phyloP scores from a whole-genome alignment of 805 yeast genomes.

The Cyberlindnera euphorbiae region DNA sequence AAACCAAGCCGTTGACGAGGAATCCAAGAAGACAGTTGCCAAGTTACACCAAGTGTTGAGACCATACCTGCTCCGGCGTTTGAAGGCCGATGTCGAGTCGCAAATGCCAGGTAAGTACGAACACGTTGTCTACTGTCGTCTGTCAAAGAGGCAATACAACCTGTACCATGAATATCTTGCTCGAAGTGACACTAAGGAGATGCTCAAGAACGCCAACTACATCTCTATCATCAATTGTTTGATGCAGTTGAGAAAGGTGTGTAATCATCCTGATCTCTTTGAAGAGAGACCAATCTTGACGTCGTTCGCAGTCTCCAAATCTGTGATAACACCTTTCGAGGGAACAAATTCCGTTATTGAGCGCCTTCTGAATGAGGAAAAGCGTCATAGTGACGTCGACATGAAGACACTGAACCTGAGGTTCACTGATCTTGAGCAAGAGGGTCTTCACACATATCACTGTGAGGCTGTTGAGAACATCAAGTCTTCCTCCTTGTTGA shows the following conservation, averaged over 20 bases:
- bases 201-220: slow-evolving; percentile 90
- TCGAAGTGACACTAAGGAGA: slow-evolving; percentile 90
- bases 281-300: slow-evolving; percentile 94
- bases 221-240: slow-evolving; percentile 92
- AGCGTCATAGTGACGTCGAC: slow-evolving; percentile 34
- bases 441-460: slow-evolving; percentile 39
- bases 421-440: slow-evolving; percentile 40
- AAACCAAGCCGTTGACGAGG: slow-evolving; percentile 51
- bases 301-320: slow-evolving; percentile 69
- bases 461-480: slow-evolving; percentile 38
- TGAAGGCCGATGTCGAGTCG: slow-evolving; percentile 94
- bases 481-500: slow-evolving; percentile 44
- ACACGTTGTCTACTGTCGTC: slow-evolving; percentile 86
- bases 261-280: slow-evolving; percentile 94
- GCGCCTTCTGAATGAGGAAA: slow-evolving; percentile 28
- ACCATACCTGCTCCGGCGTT: slow-evolving; percentile 85
- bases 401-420: slow-evolving; percentile 57
- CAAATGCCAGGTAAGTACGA: slow-evolving; percentile 99
- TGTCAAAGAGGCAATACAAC: slow-evolving; percentile 88
- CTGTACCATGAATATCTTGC: slow-evolving; percentile 97
- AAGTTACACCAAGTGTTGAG: slow-evolving; percentile 90
- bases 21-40: slow-evolving; percentile 78
- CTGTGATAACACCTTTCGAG: slow-evolving; percentile 50
- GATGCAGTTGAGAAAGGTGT: slow-evolving; percentile 95
- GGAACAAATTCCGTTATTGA: slow-evolving; percentile 37